phyloP scores from a whole-genome alignment of 169 alveolate genomes.

The Plasmodium inui region DNA sequence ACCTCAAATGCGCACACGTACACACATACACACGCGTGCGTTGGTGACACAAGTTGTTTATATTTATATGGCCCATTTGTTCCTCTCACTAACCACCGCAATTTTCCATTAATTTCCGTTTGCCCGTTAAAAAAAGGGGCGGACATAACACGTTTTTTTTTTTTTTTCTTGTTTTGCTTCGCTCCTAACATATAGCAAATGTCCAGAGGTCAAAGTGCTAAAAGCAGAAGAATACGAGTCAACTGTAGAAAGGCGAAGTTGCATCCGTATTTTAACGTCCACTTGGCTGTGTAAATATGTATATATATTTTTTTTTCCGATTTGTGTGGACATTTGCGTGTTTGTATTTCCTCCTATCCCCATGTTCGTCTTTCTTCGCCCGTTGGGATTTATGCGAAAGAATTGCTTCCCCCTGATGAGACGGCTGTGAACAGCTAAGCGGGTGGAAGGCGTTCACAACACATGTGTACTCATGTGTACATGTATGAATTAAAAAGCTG shows the following conservation, averaged over 20 bases:
- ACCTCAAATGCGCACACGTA: not conserved
- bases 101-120: not conserved
- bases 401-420: not conserved
- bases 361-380: not conserved
- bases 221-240: not conserved
- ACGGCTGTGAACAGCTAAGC: not conserved
- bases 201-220: not conserved
- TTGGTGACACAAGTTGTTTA: not conserved
- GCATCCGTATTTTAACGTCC: not conserved
- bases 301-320: not conserved
- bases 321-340: not conserved
- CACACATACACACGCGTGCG: not conserved
- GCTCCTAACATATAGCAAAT: not conserved
- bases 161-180: not conserved
- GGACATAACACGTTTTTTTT: not conserved
- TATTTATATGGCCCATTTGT: not conserved
- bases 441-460: not conserved
- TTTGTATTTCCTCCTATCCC: not conserved
- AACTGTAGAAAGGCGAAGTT: not conserved
- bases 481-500: not conserved
- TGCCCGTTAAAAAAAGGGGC: not conserved
- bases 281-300: not conserved
- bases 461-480: constrained; percentile 2
- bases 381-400: not conserved
- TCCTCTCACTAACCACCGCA: not conserved